Conservation (phyloP, 2,329 filamentous ascomycete species). For the Thermochaetoides dissita region DNA sequence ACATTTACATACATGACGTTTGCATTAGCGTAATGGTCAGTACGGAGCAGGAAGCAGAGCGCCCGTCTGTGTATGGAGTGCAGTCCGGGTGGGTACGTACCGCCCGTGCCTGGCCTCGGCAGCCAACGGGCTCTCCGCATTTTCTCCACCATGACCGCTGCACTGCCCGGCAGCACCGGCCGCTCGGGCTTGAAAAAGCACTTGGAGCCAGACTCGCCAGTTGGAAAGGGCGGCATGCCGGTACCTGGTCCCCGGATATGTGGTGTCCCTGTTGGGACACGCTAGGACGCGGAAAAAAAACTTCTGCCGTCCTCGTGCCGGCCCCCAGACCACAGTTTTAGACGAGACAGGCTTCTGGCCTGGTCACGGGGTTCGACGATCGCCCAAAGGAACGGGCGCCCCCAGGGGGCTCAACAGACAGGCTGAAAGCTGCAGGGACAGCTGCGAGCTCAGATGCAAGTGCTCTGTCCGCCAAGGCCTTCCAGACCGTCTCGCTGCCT, state of each 20-base stretch:
- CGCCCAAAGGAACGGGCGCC: too few relatives aligned
- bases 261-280: background rate
- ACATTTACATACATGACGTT: too few relatives aligned
- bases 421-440: too few relatives aligned
- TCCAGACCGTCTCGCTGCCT: conserved; percentile 3
- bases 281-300: conserved; percentile 4
- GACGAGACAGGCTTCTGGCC: background rate
- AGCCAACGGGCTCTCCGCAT: too few relatives aligned
- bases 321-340: conserved; percentile 1
- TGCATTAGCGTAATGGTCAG: too few relatives aligned
- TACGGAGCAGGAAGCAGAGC: too few relatives aligned
- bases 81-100: too few relatives aligned
- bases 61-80: too few relatives aligned
- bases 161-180: conserved; percentile 12
- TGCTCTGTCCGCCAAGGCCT: conserved; percentile 11
- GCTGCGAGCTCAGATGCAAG: conserved; percentile 2
- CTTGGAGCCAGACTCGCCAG: background rate
- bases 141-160: too few relatives aligned
- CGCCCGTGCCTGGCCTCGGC: too few relatives aligned
- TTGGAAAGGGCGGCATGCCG: conserved; percentile 3
- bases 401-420: too few relatives aligned
- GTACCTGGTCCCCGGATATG: conserved; percentile 1
- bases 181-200: background rate
- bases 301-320: conserved; percentile 16
- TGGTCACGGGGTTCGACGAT: conserved; percentile 11